phyloP scores from a whole-genome alignment of 2,329 filamentous ascomycete species.

The Colletotrichum destructivum region DNA sequence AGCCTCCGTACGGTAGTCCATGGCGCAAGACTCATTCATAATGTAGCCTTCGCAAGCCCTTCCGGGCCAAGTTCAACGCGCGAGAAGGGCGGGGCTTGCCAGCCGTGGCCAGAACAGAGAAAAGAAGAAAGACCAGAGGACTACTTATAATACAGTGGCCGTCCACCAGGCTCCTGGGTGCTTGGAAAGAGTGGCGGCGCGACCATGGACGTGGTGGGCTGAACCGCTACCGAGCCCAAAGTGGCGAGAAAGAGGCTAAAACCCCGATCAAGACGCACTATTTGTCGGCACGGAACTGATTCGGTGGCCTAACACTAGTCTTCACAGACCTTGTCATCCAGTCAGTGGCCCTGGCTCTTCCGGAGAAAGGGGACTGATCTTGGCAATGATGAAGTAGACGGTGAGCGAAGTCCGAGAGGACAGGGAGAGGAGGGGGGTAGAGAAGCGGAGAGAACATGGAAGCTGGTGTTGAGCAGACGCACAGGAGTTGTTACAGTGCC shows the following conservation, averaged over 20 bases:
- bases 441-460: conserved; percentile 15
- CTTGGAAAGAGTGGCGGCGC: conserved; percentile 9
- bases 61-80: background rate
- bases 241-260: conserved; percentile 4
- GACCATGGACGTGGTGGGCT: conserved; percentile 1
- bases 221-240: background rate
- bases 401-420: conserved; percentile 7
- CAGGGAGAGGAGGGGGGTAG: background rate
- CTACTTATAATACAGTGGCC: background rate
- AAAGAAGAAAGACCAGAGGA: background rate
- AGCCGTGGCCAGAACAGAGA: conserved; percentile 9
- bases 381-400: conserved; percentile 17
- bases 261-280: conserved; percentile 13
- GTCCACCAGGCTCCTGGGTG: conserved; percentile 18
- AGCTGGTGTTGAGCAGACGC: background rate
- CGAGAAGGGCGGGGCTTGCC: conserved; percentile 11
- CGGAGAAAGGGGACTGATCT: conserved; percentile 9
- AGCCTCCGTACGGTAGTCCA: conserved; percentile 2
- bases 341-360: conserved; percentile 2
- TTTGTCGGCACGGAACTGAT: conserved; percentile 20
- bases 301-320: conserved; percentile 21
- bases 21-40: conserved; percentile 7
- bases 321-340: background rate
- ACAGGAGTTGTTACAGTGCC: conserved; percentile 11
- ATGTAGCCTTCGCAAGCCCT: background rate